Evolutionary conservation across 352 stramenopile genomes (phyloP).

Genomic region (Pythium sp.): DNA sequence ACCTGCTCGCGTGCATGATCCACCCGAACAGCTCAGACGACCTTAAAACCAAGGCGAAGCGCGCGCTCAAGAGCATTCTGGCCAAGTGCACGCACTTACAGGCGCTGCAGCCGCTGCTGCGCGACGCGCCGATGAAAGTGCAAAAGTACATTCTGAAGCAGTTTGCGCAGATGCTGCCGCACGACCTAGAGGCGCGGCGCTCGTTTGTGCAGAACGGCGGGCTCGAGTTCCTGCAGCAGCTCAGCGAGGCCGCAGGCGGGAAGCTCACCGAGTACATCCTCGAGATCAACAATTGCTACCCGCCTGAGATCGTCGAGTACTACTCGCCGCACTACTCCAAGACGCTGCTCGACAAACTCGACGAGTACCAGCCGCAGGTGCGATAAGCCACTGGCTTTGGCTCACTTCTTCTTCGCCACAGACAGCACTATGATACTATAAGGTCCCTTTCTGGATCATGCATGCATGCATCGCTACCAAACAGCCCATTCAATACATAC

Average conservation of each 20-base stretch:
- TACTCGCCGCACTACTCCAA: slow-evolving; percentile 96
- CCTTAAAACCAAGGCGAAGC: slow-evolving; percentile 93
- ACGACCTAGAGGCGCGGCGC: slow-evolving; percentile 90
- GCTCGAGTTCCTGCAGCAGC: slow-evolving; percentile 91
- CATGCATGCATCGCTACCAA: neutral
- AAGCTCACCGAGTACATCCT: slow-evolving; percentile 95
- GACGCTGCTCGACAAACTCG: slow-evolving; percentile 94
- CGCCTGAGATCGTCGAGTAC: slow-evolving; percentile 95
- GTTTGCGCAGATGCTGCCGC: slow-evolving; percentile 93
- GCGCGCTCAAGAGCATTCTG: slow-evolving; percentile 92
- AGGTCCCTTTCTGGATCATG: neutral
- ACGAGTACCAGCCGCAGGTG: slow-evolving; percentile 92
- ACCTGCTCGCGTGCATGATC: slow-evolving; percentile 93
- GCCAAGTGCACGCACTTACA: slow-evolving; percentile 94
- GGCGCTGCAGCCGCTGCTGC: slow-evolving; percentile 90
- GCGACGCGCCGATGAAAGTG: slow-evolving; percentile 91
- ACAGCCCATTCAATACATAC: neutral
- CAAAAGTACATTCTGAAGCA: slow-evolving; percentile 97
- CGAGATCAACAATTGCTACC: slow-evolving; percentile 96
- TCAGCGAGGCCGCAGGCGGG: slow-evolving; percentile 89
- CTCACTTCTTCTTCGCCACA: neutral
- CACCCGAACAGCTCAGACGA: slow-evolving; percentile 91
- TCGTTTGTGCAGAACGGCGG: slow-evolving; percentile 93
- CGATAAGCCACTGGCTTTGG: slow-evolving; percentile 32
- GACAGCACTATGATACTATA: neutral